These are phyloP conservation scores for Auricularia auricula-judae DNA, from an alignment of 768 basidiomycete species.

Conservation along the genomic window DNA sequence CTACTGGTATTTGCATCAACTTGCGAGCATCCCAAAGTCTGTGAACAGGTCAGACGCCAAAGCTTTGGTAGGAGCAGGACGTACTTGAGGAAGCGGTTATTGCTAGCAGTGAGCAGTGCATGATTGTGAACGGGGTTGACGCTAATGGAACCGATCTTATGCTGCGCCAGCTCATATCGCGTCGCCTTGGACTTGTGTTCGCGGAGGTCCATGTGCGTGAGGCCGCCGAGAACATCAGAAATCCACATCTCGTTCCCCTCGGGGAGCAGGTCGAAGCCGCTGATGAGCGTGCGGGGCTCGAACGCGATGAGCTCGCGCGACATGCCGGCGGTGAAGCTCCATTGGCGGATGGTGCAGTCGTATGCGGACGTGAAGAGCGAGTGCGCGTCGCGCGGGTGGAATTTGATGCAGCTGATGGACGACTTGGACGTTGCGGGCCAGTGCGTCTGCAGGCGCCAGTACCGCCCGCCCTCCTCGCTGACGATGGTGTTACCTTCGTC, in stretches of 20 bases:
- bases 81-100: slow-evolving; percentile 60
- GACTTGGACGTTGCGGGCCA: slow-evolving; percentile 77
- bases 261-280: slow-evolving; percentile 58
- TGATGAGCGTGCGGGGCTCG: slow-evolving; percentile 45
- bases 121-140: slow-evolving; percentile 61
- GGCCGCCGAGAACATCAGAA: slow-evolving; percentile 59
- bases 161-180: slow-evolving; percentile 50
- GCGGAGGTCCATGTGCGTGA: slow-evolving; percentile 68
- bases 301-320: slow-evolving; percentile 60
- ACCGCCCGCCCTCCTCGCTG: slow-evolving; percentile 55
- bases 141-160: slow-evolving; percentile 72
- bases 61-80: not conserved
- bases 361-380: slow-evolving; percentile 77
- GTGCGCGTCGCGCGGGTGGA: slow-evolving; percentile 66
- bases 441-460: slow-evolving; percentile 71
- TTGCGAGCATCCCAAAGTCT: slow-evolving; percentile 80
- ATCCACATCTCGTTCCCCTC: slow-evolving; percentile 77
- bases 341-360: slow-evolving; percentile 62
- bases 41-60: not conserved
- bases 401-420: slow-evolving; percentile 66
- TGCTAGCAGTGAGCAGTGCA: slow-evolving; percentile 65
- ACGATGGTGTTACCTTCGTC: slow-evolving; percentile 43
- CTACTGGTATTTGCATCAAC: slow-evolving; percentile 32
- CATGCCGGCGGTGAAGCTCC: slow-evolving; percentile 62
- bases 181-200: slow-evolving; percentile 41